A percentile compares a stretch with the other conserved stretches of the same genome.
Conservation (phyloP, 495 filamentous ascomycete species). For the Neurospora sp. region DNA sequence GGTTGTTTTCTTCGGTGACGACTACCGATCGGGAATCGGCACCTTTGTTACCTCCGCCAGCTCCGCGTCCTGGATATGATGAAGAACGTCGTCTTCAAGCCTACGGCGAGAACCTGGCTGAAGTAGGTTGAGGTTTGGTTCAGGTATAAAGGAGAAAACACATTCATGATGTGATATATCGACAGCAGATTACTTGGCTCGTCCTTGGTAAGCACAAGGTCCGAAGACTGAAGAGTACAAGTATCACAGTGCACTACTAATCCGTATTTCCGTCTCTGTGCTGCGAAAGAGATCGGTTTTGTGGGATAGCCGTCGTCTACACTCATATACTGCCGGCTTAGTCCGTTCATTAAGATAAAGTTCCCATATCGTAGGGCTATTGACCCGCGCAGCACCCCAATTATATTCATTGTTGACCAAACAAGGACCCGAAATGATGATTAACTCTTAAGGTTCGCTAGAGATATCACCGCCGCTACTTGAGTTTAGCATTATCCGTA, state of each 20-base stretch:
- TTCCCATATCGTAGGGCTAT: not conserved
- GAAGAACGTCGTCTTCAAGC: not conserved
- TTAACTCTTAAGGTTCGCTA: not conserved
- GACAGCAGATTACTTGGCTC: not conserved
- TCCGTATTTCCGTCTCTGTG: not conserved
- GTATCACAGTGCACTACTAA: not conserved
- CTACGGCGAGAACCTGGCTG: not conserved
- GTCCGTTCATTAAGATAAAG: not conserved
- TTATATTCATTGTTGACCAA: not conserved
- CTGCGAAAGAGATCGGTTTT: not conserved
- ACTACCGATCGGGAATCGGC: not conserved
- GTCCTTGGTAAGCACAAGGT: not conserved
- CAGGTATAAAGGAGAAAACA: not conserved
- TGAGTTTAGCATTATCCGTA: not conserved
- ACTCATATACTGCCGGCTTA: not conserved
- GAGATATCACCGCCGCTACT: not conserved
- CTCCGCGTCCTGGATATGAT: not conserved
- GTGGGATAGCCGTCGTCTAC: not conserved
- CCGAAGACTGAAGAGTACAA: not conserved
- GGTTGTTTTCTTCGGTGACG: not conserved
- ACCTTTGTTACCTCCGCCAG: not conserved
- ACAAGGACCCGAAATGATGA: not conserved
- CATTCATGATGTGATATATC: not conserved
- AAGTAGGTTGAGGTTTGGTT: not conserved
- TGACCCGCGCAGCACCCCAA: not conserved